Evolutionary conservation across 75 land plant species (phyloP), one percentile per base, ranked within the genome.

Genomic region (Cupressus sempervirens): DNA sequence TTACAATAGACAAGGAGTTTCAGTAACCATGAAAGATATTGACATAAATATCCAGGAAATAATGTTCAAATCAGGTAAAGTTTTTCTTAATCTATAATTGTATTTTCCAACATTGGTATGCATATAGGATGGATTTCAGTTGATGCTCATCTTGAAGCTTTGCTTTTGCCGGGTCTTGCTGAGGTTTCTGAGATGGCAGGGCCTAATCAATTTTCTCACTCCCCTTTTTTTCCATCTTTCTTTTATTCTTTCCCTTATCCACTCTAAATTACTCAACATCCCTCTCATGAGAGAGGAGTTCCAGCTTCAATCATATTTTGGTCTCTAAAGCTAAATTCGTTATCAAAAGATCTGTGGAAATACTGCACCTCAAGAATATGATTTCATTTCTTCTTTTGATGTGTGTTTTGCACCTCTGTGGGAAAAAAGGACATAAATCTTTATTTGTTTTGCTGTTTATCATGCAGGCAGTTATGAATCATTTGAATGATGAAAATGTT

Each of bases 381-480:
- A 32, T 72, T 72, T 35, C 12, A 11, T 32, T 72, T 72, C 4
- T 72, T 11, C 74, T 72, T 11, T 13, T 30, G 3, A 32, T 35
- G 3, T 12, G 2, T 72, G 74, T 72, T 62, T 32, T 72, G 74
- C 35, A 72, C 36, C 74, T 0, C 32, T 72, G 13, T 72, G 35
- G 32, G 32, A 32, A 29, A 29, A 12, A 11, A 32, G 3, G 7
- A 30, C 74, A 8, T 41, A 43, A 43, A 26, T 43, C 50, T 79
- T 43, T n/a, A 26, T n/a, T n/a, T 79, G 30, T 43, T 79, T 45
- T 79, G 32, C 48, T 79, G 48, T 43, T 45, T 79, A 43, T 26
- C 82, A 45, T 91, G 85, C 93, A 97, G 98, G 99, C 99, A 84
- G 98, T 97, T 58, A 88, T 84, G 80, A 91, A 89, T 87, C 95